Conservation (phyloP, 805 yeast species). For the Zygoascus bituminiphila region DNA sequence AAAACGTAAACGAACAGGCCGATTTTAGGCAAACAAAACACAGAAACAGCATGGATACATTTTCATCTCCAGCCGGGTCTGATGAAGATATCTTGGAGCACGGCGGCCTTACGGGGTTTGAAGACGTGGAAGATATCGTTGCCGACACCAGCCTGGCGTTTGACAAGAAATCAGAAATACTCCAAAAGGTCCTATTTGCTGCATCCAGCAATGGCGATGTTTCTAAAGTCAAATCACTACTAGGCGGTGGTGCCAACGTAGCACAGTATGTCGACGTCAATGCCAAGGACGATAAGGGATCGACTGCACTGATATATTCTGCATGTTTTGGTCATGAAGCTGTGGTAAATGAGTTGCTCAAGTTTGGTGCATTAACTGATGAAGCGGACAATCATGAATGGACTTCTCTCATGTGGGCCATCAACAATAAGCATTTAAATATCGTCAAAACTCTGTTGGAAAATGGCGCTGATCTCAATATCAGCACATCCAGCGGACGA, state of each 20-base stretch:
- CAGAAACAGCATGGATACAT: not conserved
- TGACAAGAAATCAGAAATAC: constrained; percentile 14
- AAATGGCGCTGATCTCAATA: constrained; percentile 48
- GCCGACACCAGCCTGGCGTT: not conserved
- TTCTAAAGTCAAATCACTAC: constrained; percentile 22
- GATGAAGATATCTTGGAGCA: not conserved
- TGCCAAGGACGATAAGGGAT: constrained; percentile 31
- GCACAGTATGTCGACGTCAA: constrained; percentile 25
- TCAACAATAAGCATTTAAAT: constrained; percentile 48
- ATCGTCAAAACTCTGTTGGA: constrained; percentile 51
- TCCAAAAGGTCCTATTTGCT: constrained; percentile 27
- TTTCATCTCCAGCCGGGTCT: not conserved
- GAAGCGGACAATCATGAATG: constrained; percentile 32
- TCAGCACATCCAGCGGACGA: constrained; percentile 35
- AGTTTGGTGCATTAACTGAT: constrained; percentile 31
- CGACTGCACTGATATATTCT: constrained; percentile 33
- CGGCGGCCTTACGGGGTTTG: not conserved
- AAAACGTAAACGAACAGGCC: too few species aligned
- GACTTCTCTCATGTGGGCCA: constrained; percentile 78
- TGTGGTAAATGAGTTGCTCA: constrained; percentile 29
- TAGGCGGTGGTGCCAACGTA: constrained; percentile 20
- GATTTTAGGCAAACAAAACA: too few species aligned
- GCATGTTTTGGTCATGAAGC: constrained; percentile 34
- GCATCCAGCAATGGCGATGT: constrained; percentile 32
- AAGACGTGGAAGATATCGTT: not conserved